A percentile compares a stretch with the other conserved stretches of the same genome.
Evolutionary conservation across 345 rosid genomes (phyloP).

Genomic region (Acer campestre): DNA sequence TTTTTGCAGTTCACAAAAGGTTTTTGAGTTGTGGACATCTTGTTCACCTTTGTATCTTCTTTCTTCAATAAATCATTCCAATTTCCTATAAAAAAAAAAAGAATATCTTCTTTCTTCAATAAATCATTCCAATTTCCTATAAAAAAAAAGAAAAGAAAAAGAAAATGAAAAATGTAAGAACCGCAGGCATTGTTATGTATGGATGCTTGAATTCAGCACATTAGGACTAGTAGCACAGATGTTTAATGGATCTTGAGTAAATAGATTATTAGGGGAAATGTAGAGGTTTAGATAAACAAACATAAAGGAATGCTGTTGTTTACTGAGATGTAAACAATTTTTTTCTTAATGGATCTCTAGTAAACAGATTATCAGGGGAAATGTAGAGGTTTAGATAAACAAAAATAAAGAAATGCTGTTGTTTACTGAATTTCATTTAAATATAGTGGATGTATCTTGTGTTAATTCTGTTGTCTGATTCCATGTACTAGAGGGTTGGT

Average conservation of each 20-base stretch:
- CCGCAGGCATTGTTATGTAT: neutral
- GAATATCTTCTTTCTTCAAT: too few relatives aligned
- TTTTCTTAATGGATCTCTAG: neutral
- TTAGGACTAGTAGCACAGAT: neutral
- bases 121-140: too few relatives aligned
- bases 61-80: too few relatives aligned
- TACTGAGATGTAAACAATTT: too few relatives aligned
- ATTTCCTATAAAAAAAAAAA: too few relatives aligned
- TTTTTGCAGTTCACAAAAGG: too few relatives aligned
- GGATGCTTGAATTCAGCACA: neutral
- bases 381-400: neutral
- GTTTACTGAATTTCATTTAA: neutral
- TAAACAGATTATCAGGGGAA: neutral
- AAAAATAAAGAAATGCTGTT: neutral
- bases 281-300: too few relatives aligned
- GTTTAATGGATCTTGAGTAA: neutral
- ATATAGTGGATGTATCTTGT: neutral
- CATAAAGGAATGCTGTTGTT: too few relatives aligned
- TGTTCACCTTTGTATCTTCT: too few relatives aligned
- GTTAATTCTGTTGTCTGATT: neutral
- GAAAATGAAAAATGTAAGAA: too few relatives aligned
- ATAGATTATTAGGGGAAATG: neutral
- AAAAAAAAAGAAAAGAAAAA: too few relatives aligned
- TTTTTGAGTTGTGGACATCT: too few relatives aligned
- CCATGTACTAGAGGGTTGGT: neutral